Percentiles rank a stretch among this genome's conserved stretches.
phyloP scores from a whole-genome alignment of 371 early-diverging fungal species.

The Gilbertella persicaria region DNA sequence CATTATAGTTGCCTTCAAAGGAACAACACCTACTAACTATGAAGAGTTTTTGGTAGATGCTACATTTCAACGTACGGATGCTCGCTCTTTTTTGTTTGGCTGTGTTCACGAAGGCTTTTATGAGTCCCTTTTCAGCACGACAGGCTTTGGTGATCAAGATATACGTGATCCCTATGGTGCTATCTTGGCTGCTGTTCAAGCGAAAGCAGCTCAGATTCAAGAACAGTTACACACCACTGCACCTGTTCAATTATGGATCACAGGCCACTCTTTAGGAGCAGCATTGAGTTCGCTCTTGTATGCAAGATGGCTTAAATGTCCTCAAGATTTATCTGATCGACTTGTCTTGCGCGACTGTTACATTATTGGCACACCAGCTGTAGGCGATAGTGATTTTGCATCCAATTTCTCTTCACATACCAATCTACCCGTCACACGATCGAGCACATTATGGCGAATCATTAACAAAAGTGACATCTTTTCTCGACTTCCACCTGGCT shows the following conservation, averaged over 20 bases:
- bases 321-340: slow-evolving; percentile 26
- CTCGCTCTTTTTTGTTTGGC: slow-evolving; percentile 34
- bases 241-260: slow-evolving; percentile 52
- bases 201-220: slow-evolving; percentile 30
- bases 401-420: slow-evolving; percentile 32
- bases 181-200: slow-evolving; percentile 41
- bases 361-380: slow-evolving; percentile 42
- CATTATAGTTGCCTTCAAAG: slow-evolving; percentile 49
- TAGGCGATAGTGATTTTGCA: slow-evolving; percentile 48
- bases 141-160: slow-evolving; percentile 24
- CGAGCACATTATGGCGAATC: slow-evolving; percentile 36
- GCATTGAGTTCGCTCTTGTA: slow-evolving; percentile 46
- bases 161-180: slow-evolving; percentile 46
- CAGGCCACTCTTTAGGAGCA: slow-evolving; percentile 57
- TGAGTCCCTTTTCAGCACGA: slow-evolving; percentile 32
- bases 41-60: slow-evolving; percentile 47
- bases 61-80: slow-evolving; percentile 39
- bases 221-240: slow-evolving; percentile 21
- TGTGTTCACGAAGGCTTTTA: slow-evolving; percentile 44
- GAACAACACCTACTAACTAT: slow-evolving; percentile 42
- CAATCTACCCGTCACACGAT: slow-evolving; percentile 23
- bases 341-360: slow-evolving; percentile 42
- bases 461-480: slow-evolving; percentile 36
- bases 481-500: slow-evolving; percentile 32
- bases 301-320: slow-evolving; percentile 43